Conservation (phyloP, 2,329 filamentous ascomycete species). For the Trichoderma sp. region DNA sequence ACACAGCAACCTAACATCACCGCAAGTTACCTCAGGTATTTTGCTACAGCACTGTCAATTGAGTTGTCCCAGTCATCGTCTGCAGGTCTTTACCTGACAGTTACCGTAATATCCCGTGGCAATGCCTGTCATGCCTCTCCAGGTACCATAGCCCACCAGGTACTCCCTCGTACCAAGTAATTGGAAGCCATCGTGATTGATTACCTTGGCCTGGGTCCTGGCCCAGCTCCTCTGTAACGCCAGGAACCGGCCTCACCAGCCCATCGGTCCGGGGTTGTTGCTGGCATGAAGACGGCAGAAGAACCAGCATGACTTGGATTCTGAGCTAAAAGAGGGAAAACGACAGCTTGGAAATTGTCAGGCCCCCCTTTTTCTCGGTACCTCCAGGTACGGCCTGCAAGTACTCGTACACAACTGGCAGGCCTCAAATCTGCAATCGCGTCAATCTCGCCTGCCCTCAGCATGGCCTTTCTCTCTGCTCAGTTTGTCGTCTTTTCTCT, state of each 20-base stretch:
- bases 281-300: neutral
- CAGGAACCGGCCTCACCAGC: conserved; percentile 13
- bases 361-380: conserved; percentile 21
- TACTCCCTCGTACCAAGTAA: neutral
- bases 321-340: neutral
- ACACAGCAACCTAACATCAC: too few species aligned
- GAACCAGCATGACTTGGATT: neutral
- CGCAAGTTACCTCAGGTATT: too few species aligned
- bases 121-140: too few species aligned
- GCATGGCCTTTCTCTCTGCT: conserved; percentile 3
- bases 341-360: conserved; percentile 18
- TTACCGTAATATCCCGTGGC: too few species aligned
- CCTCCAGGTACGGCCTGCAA: conserved; percentile 4
- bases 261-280: conserved; percentile 12
- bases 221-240: conserved; percentile 9
- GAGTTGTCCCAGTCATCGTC: too few species aligned
- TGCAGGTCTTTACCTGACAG: too few species aligned
- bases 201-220: neutral
- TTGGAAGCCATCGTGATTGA: conserved; percentile 1
- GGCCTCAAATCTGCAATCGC: conserved; percentile 9
- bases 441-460: conserved; percentile 22
- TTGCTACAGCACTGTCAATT: too few species aligned
- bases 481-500: neutral
- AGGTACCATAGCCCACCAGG: neutral
- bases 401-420: neutral